phyloP scores from a whole-genome alignment of 1,139 yeast genomes.

The Saccharomyces hybrid region DNA sequence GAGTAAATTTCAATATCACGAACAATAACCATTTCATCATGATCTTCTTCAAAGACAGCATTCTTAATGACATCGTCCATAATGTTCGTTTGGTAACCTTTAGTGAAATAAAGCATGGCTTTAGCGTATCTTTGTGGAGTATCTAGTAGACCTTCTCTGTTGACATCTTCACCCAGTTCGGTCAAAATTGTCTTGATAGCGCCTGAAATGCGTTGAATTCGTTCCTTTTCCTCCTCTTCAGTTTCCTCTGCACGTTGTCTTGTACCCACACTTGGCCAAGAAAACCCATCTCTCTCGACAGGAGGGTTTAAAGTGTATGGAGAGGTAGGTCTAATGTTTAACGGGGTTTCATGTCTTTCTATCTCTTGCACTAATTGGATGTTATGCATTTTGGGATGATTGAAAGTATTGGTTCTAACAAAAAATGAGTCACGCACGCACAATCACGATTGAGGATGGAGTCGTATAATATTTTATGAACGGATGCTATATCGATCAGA shows the following conservation, averaged over 20 bases:
- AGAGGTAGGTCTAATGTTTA: constrained; percentile 71
- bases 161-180: constrained; percentile 88
- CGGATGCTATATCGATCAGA: neutral
- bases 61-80: constrained; percentile 77
- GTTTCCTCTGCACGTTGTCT: constrained; percentile 59
- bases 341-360: constrained; percentile 36
- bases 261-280: constrained; percentile 94
- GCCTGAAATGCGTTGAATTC: constrained; percentile 70
- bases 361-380: constrained; percentile 9
- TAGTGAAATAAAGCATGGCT: constrained; percentile 92
- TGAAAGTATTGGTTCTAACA: neutral
- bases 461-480: neutral
- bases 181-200: constrained; percentile 77
- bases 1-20: constrained; percentile 89
- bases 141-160: constrained; percentile 82
- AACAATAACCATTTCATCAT: constrained; percentile 98
- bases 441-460: neutral
- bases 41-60: constrained; percentile 97
- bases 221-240: constrained; percentile 50
- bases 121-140: constrained; percentile 96
- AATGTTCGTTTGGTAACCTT: constrained; percentile 91
- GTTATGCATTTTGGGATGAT: constrained; percentile 2
- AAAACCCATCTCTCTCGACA: constrained; percentile 80
- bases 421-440: neutral
- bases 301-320: constrained; percentile 82